phyloP scores from a whole-genome alignment of 163 green algal genomes.

The Coccomyxa subellipsoidea region DNA sequence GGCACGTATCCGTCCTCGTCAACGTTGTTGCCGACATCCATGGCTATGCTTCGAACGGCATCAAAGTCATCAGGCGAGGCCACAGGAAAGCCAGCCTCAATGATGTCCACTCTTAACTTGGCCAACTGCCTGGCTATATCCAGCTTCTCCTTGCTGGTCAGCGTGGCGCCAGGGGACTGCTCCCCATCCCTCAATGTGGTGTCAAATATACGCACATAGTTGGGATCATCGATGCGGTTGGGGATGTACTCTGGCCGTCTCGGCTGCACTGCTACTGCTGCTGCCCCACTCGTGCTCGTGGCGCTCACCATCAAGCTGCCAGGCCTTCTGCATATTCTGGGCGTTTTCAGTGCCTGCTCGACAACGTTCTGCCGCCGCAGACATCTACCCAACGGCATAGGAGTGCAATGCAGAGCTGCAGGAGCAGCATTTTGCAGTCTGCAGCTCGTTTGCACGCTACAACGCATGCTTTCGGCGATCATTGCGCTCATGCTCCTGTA shows the following conservation, averaged over 20 bases:
- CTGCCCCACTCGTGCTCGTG: not conserved
- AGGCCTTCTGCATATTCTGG: not conserved
- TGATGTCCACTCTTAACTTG: constrained; percentile 97
- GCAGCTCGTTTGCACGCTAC: not conserved
- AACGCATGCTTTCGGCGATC: not conserved
- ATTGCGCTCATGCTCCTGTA: not conserved
- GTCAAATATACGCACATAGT: constrained; percentile 99
- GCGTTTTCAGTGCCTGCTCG: not conserved
- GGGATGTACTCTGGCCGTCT: constrained; percentile 75
- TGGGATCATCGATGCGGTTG: constrained; percentile 88
- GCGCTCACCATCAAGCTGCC: not conserved
- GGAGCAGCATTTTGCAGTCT: not conserved
- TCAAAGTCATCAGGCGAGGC: constrained; percentile 96
- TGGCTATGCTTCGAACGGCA: constrained; percentile 83
- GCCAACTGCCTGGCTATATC: constrained; percentile 87
- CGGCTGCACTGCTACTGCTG: constrained; percentile 7
- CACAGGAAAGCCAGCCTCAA: constrained; percentile 93
- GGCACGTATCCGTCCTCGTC: constrained; percentile 90
- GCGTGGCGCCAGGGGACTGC: constrained; percentile 88
- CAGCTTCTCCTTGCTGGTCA: constrained; percentile 91
- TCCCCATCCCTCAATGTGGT: constrained; percentile 97
- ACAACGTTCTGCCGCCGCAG: not conserved
- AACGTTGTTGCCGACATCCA: constrained; percentile 76
- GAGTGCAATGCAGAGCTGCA: not conserved
- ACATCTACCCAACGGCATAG: not conserved